These are phyloP conservation scores for Punica granatum DNA, from an alignment of 345 rosid species.

Conservation along the genomic window DNA sequence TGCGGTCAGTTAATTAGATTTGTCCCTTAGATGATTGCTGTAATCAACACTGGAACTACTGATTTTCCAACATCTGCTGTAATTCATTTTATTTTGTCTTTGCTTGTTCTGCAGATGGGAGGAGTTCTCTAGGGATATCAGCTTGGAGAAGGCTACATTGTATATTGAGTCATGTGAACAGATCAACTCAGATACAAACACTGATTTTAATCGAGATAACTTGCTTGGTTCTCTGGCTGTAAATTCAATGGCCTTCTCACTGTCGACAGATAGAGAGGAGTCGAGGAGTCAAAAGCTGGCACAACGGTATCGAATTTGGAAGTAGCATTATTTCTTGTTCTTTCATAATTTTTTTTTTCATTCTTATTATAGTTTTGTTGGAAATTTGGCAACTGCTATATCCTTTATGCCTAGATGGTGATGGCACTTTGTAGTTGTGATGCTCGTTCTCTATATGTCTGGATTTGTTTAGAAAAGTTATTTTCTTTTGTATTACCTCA, in stretches of 20 bases:
- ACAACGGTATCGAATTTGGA: constrained; percentile 33
- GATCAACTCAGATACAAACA: constrained; percentile 17
- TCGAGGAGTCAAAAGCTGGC: constrained; percentile 33
- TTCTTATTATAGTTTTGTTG: neutral
- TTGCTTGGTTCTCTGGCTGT: constrained; percentile 24
- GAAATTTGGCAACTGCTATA: neutral
- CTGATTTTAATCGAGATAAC: constrained; percentile 25
- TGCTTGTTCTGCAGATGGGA: constrained; percentile 53
- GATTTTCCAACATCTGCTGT: constrained; percentile 12
- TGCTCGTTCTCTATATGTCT: neutral
- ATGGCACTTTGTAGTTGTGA: neutral
- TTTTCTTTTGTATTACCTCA: constrained; percentile 17
- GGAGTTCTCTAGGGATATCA: constrained; percentile 72
- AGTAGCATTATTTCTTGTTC: neutral
- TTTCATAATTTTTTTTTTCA: neutral
- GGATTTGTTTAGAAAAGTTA: neutral
- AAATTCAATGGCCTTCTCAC: constrained; percentile 23
- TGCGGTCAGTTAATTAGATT: constrained; percentile 44
- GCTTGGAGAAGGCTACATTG: constrained; percentile 59
- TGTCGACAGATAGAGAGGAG: constrained; percentile 22
- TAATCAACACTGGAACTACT: constrained; percentile 1
- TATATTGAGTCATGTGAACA: constrained; percentile 35
- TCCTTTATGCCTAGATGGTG: neutral
- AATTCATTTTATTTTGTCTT: constrained; percentile 13
- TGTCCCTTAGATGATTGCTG: constrained; percentile 3